Evolutionary conservation across 768 basidiomycete species (phyloP).

Genomic region (Pleurotus tuoliensis): DNA sequence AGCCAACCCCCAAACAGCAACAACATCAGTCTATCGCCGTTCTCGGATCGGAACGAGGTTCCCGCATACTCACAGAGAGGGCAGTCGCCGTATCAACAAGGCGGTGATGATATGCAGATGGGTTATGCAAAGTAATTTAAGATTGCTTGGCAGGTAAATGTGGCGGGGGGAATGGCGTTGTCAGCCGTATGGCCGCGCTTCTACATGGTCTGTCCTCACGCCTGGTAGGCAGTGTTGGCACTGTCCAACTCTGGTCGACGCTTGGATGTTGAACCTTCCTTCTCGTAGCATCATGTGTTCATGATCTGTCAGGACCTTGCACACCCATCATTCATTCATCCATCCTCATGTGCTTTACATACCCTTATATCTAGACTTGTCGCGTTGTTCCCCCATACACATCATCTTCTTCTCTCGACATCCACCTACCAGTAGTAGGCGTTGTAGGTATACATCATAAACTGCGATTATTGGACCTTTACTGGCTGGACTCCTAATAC

Average conservation of each 20-base stretch:
- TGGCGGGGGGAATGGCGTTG: not conserved
- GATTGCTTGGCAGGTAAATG: not conserved
- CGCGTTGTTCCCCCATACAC: not conserved
- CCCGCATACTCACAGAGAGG: not conserved
- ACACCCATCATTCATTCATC: not conserved
- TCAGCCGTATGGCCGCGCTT: not conserved
- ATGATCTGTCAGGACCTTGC: not conserved
- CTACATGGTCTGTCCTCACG: not conserved
- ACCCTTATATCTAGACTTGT: not conserved
- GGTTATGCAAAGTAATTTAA: slow-evolving; percentile 2
- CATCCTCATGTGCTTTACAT: not conserved
- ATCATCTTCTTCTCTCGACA: not conserved
- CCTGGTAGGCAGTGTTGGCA: not conserved
- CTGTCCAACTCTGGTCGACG: not conserved
- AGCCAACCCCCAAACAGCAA: slow-evolving; percentile 14
- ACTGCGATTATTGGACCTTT: slow-evolving; percentile 8
- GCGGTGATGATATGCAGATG: slow-evolving; percentile 1
- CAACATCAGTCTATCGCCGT: slow-evolving; percentile 8
- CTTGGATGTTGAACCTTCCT: too few species aligned
- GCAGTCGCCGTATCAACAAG: not conserved
- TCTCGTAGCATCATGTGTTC: too few species aligned
- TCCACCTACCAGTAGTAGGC: slow-evolving; percentile 4
- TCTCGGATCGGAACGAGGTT: not conserved
- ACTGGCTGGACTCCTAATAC: slow-evolving; percentile 7
- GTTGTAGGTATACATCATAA: slow-evolving; percentile 6